Evolutionary conservation across 2,329 filamentous ascomycete genomes (phyloP), one percentile per base, ranked within the genome.

Genomic region (Lecanicillium sp.): DNA sequence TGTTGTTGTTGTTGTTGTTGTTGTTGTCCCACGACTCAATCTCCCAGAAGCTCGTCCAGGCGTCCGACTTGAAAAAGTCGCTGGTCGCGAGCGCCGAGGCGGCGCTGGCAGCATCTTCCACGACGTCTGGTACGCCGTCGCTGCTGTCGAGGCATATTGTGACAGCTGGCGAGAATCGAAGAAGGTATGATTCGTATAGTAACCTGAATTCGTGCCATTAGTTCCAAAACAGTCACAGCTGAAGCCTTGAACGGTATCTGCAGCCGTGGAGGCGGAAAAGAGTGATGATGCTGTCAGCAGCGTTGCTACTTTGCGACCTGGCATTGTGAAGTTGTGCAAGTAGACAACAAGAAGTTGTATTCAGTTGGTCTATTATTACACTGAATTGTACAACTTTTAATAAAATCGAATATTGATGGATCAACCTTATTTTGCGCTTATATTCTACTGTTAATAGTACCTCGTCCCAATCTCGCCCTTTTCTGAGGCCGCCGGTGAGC

Each of bases 211-310:
- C 11, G 66, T 68, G 37, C 65, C 70, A 54, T 77, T 75, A 55
- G 69, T 74, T 42, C 72, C 58, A 54, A 67, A 78, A 56, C 75
- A 77, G 48, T 64, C 62, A 58, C 75, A 78, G 35, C 61, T 56
- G 21, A 60, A 55, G 44, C 68, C 65, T 10, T 62, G 55, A 5
- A 46, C 26, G 5, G 35, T 19, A 6, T 46, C 44, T 3, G 24
- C 17, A 8, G 35, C 35, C 2, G 19, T 6, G 6, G 44, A n/a
- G 4, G 44, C n/a, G n/a, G n/a, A 6, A 19, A 29, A 32, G 9
- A 46, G 10, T 19, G 7, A 32, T 9, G 44, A 2, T 11, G 35
- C 37, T 1, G 20, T 19, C 19, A 46, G 35, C 14, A 20, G 14
- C 10, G 35, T 15, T 8, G 33, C 29, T 24, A 46, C 10, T 12